phyloP scores from a whole-genome alignment of 306 rosid genomes.

The Vigna nakashimae region DNA sequence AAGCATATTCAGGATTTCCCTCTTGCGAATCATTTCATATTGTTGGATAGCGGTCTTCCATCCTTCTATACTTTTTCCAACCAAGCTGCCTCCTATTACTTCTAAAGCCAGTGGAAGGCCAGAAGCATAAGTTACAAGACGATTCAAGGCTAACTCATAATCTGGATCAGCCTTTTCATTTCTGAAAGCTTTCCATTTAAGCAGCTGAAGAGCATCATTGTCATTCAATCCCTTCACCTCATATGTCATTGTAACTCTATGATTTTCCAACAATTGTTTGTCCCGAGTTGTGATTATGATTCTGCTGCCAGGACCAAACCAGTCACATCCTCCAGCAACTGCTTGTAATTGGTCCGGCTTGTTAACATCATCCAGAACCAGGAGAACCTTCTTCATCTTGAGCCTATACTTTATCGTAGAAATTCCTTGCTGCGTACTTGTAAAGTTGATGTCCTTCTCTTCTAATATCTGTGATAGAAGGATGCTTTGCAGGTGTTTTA shows the following conservation, averaged over 20 bases:
- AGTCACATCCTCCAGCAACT: conserved; percentile 2
- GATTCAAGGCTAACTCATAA: background rate
- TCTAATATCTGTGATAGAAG: conserved; percentile 19
- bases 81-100: conserved; percentile 37
- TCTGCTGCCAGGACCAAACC: conserved; percentile 48
- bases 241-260: too few species aligned
- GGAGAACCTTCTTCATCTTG: conserved; percentile 9
- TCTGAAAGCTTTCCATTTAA: background rate
- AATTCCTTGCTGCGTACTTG: conserved; percentile 18
- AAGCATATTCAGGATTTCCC: background rate
- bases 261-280: too few species aligned
- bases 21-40: conserved; percentile 8
- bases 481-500: conserved; percentile 34
- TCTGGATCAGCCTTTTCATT: background rate
- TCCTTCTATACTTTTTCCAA: background rate
- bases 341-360: conserved; percentile 11
- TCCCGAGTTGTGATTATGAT: conserved; percentile 14
- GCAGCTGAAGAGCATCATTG: background rate
- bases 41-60: background rate
- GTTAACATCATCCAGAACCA: conserved; percentile 47
- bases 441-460: background rate
- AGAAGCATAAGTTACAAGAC: background rate
- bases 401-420: background rate
- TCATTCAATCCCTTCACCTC: background rate
- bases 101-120: conserved; percentile 29